Percentiles rank a stretch among this genome's conserved stretches.
Evolutionary conservation across 108 stramenopile species (phyloP).

Genomic region (Pseudonitzschia pungens): DNA sequence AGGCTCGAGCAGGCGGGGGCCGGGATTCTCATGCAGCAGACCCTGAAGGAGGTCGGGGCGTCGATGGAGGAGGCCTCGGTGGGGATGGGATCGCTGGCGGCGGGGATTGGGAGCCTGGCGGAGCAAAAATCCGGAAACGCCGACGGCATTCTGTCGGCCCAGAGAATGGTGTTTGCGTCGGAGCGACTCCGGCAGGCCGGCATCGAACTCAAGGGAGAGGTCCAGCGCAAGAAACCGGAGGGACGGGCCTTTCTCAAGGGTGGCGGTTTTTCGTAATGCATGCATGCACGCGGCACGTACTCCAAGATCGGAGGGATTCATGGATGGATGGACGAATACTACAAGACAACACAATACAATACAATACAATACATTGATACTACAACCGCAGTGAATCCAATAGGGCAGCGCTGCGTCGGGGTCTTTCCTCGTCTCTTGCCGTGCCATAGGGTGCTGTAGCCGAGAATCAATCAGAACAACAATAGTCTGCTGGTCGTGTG

Average conservation of each 20-base stretch:
- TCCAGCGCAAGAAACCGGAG: constrained; percentile 31
- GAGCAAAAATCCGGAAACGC: constrained; percentile 7
- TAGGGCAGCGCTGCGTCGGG: no score
- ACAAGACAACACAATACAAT: no score
- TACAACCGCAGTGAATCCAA: no score
- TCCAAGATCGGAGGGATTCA: no score
- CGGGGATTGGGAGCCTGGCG: constrained; percentile 12
- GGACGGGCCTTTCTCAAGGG: constrained; percentile 77
- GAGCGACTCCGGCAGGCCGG: constrained; percentile 64
- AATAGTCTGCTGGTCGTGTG: no score
- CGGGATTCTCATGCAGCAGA: constrained; percentile 44
- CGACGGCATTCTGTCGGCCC: constrained; percentile 41
- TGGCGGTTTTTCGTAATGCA: background rate
- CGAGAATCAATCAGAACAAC: no score
- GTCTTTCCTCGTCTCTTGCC: no score
- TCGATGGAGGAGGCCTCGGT: constrained; percentile 43
- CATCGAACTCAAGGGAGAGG: constrained; percentile 53
- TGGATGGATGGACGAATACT: no score
- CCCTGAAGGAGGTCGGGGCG: constrained; percentile 42
- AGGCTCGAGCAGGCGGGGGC: constrained; percentile 59
- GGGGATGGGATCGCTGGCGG: constrained; percentile 22
- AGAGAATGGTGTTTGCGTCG: constrained; percentile 72
- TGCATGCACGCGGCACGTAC: background rate
- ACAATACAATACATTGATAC: no score
- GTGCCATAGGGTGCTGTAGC: no score